phyloP scores from a whole-genome alignment of 2,329 filamentous ascomycete species.

The Botrytis hyacinthi region DNA sequence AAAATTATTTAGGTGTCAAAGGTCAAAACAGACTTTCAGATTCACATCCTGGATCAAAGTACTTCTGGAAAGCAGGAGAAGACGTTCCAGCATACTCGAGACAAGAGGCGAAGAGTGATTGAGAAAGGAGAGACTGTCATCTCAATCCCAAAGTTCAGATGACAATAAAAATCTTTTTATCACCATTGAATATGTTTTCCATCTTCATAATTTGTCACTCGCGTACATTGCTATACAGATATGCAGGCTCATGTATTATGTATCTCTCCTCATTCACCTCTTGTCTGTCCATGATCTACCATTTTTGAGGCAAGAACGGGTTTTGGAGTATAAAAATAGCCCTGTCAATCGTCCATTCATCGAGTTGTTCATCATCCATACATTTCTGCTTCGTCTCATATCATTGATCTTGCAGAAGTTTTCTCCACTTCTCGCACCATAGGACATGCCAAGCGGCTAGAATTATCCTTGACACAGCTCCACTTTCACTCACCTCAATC shows the following conservation, averaged over 20 bases:
- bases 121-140: neutral
- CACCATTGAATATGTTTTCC: neutral
- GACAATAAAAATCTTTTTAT: neutral
- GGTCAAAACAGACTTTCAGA: slow-evolving; percentile 51
- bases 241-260: neutral
- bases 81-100: slow-evolving; percentile 25
- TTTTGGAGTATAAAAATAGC: neutral
- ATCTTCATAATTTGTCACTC: neutral
- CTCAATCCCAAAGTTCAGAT: neutral
- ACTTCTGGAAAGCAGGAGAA: slow-evolving; percentile 43
- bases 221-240: neutral
- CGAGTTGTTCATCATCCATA: neutral
- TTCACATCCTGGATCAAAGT: slow-evolving; percentile 49
- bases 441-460: slow-evolving; percentile 4
- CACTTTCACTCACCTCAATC: neutral
- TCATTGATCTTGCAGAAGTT: neutral
- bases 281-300: neutral
- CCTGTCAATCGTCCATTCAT: slow-evolving; percentile 1
- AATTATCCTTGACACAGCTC: slow-evolving; percentile 4
- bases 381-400: slow-evolving; percentile 13
- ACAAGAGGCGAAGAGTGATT: neutral
- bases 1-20: slow-evolving; percentile 55
- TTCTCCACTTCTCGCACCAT: slow-evolving; percentile 1
- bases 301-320: neutral
- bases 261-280: neutral